Base-by-base conservation (phyloP, 2,329 filamentous ascomycete species). In the Aspergillus glaucus region DNA sequence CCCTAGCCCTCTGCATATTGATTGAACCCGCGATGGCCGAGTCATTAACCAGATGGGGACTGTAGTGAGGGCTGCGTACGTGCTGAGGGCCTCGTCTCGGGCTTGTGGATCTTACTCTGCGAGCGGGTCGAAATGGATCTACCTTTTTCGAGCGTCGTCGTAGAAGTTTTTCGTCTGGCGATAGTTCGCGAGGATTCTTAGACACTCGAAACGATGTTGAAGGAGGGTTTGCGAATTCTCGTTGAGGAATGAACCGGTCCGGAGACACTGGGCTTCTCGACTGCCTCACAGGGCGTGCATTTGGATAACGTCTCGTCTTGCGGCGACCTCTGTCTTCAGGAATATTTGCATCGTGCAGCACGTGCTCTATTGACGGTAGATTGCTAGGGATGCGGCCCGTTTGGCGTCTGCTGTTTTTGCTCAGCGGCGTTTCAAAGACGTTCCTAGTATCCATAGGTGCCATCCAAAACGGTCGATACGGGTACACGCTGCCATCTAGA, bases 201-300 rank as follows among this genome's bases (percentile, higher is more conserved):
- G 72, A 76, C 26, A 80, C 56, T 50, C 74, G 75, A 55, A 79
- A 82, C 43, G 72, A 76, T 47, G 78, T 71, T 21, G 73, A 67
- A 14, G 72, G 65, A 32, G 67, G 57, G 19, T 68, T 65, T 4
- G 66, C 63, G 43, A 69, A 69, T 44, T 71, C 69, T 43, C 76
- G 70, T 46, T 60, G 59, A 28, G 78, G 73, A 41, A 85, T 75
- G 59, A 84, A 86, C 24, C 83, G 75, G 62, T 86, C 82, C 19
- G 76, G 76, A 9, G 71, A 73, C 10, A 51, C 49, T 12, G 63
- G 62, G 14, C 55, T 55, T 30, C 43, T 57, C 32, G 55, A 55
- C 2, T 44, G 40, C 19, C 47, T 50, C 45, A 52, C 32, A 42
- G 43, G 34, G 26, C 48, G 50, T 36, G 46, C 14, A 45, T 48